Conservation (phyloP, 805 yeast genomes). For the Priceomyces castillae region DNA sequence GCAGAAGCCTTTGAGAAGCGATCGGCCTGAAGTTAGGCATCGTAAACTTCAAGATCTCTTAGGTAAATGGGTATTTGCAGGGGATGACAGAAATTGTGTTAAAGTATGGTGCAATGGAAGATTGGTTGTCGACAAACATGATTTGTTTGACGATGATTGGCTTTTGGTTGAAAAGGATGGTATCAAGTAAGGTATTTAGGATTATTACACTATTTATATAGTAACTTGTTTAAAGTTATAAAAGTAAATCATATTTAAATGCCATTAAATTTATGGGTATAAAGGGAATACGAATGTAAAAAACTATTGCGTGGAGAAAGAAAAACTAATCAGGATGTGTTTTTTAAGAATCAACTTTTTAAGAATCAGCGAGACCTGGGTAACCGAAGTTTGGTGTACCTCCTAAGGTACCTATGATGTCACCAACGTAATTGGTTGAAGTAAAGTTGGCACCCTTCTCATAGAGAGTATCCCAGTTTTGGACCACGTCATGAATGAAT, state of each 20-base stretch:
- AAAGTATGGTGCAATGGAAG: conserved; percentile 84
- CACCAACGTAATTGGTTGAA: conserved; percentile 59
- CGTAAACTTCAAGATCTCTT: conserved; percentile 53
- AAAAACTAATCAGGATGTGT: too few relatives aligned
- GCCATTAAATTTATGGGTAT: too few relatives aligned
- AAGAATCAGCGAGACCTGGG: conserved; percentile 18
- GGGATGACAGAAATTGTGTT: conserved; percentile 86
- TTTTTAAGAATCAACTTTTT: too few relatives aligned
- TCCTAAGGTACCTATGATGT: conserved; percentile 54
- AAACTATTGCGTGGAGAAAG: too few relatives aligned
- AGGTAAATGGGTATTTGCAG: conserved; percentile 89
- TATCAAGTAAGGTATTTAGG: too few relatives aligned
- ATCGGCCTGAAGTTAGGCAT: conserved; percentile 8
- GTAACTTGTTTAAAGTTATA: too few relatives aligned
- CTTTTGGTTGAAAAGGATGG: conserved; percentile 3
- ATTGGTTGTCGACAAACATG: conserved; percentile 47
- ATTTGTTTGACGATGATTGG: conserved; percentile 2
- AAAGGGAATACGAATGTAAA: too few relatives aligned
- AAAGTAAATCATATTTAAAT: too few relatives aligned
- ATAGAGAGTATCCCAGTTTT: conserved; percentile 45
- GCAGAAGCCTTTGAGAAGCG: conserved; percentile 47
- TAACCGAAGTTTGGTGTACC: conserved; percentile 41
- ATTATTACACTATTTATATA: too few relatives aligned
- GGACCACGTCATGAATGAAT: conserved; percentile 50
- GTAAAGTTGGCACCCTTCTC: conserved; percentile 26